Percentiles rank a stretch among this genome's conserved stretches.
phyloP scores from a whole-genome alignment of 2,329 filamentous ascomycete genomes.

The Arthroderma sp. region DNA sequence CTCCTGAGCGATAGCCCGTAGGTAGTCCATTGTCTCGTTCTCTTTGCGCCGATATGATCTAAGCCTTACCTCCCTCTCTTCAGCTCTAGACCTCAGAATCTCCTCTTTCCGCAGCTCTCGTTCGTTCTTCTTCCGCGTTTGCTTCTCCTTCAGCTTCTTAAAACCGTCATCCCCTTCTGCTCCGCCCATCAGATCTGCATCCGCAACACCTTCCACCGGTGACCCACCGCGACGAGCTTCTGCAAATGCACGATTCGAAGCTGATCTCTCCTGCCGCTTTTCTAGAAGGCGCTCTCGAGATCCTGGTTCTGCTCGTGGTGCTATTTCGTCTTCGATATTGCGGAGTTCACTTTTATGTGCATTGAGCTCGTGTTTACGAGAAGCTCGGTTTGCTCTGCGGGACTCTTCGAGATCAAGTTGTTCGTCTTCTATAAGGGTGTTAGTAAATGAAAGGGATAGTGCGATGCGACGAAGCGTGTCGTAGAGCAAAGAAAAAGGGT shows the following conservation, averaged over 20 bases:
- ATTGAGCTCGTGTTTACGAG: constrained; percentile 54
- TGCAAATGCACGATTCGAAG: constrained; percentile 60
- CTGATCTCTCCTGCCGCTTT: constrained; percentile 63
- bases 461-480: constrained; percentile 15
- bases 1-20: constrained; percentile 66
- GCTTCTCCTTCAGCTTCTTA: constrained; percentile 52
- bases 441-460: constrained; percentile 12
- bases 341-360: constrained; percentile 26
- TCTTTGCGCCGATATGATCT: constrained; percentile 62
- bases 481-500: constrained; percentile 5
- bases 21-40: constrained; percentile 68
- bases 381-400: constrained; percentile 51
- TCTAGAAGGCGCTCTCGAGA: constrained; percentile 74
- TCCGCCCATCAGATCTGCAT: constrained; percentile 65
- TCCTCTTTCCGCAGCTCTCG: constrained; percentile 74
- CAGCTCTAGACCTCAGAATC: constrained; percentile 58
- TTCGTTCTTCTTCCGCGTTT: constrained; percentile 68
- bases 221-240: constrained; percentile 47
- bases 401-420: constrained; percentile 43
- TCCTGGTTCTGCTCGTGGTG: constrained; percentile 69
- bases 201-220: constrained; percentile 55
- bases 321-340: constrained; percentile 54
- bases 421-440: constrained; percentile 25
- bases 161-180: constrained; percentile 48
- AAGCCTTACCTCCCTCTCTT: constrained; percentile 68